Conservation (phyloP, 2,329 filamentous ascomycete genomes). For the Thyridium curvatum region DNA sequence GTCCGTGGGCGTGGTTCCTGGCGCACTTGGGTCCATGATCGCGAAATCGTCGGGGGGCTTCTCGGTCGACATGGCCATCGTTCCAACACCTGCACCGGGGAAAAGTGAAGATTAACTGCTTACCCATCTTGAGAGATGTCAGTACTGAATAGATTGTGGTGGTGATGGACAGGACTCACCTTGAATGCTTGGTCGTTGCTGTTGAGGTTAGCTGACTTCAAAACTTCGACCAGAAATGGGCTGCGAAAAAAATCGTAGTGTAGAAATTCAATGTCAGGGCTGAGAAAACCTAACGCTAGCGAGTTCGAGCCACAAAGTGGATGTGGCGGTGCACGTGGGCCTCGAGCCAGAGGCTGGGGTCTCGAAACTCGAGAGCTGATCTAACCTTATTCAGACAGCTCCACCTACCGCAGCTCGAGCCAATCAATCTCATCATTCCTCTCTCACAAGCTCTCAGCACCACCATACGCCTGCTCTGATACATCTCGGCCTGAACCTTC, state of each 20-base stretch:
- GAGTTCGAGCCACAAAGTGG: not conserved
- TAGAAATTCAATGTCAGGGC: constrained; percentile 1
- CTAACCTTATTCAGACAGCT: too few relatives aligned
- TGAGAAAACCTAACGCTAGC: constrained; percentile 3
- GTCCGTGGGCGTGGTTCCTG: not conserved
- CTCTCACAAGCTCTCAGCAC: too few relatives aligned
- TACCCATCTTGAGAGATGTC: constrained; percentile 52
- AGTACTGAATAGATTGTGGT: constrained; percentile 18
- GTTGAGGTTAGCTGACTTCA: constrained; percentile 5
- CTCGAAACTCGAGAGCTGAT: too few relatives aligned
- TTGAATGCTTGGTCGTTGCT: constrained; percentile 15
- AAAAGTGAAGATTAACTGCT: constrained; percentile 28
- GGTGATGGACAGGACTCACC: constrained; percentile 7
- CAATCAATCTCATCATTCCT: too few relatives aligned
- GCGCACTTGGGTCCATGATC: not conserved
- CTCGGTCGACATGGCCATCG: too few relatives aligned
- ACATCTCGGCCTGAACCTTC: too few relatives aligned
- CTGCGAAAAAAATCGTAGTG: not conserved
- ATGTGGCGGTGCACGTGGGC: not conserved
- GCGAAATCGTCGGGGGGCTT: constrained; percentile 2
- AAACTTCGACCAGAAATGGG: too few relatives aligned
- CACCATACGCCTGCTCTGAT: too few relatives aligned
- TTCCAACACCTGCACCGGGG: constrained; percentile 2
- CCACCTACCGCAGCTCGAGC: too few relatives aligned
- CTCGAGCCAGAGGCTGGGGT: too few relatives aligned